These are phyloP conservation scores for Tylopilus cervinicoccineus DNA, from an alignment of 768 basidiomycete genomes.

Conservation along the genomic window DNA sequence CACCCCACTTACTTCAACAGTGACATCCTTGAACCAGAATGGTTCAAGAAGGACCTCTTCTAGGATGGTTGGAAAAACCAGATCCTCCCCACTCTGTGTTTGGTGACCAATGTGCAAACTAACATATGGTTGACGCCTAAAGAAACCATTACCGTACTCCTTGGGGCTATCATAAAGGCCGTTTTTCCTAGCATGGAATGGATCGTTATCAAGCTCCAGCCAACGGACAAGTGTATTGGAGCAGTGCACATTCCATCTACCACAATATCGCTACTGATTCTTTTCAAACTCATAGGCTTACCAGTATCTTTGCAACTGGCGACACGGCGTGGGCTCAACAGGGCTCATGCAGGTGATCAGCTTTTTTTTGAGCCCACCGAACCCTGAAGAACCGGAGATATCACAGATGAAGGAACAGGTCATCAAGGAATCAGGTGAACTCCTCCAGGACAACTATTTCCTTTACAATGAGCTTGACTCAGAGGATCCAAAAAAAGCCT, in stretches of 20 bases:
- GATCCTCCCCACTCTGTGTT: background rate
- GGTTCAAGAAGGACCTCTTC: background rate
- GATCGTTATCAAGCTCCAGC: too few species aligned
- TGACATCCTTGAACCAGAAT: background rate
- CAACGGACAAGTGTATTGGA: background rate
- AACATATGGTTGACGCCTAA: background rate
- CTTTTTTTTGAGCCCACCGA: background rate
- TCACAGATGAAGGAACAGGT: background rate
- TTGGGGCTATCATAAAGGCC: background rate
- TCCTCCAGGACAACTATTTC: background rate
- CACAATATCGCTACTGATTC: background rate
- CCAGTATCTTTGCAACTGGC: background rate
- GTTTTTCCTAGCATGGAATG: background rate
- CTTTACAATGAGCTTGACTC: background rate
- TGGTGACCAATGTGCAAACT: background rate
- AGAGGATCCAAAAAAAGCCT: background rate
- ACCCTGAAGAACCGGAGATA: too few species aligned
- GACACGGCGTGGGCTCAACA: background rate
- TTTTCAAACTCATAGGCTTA: background rate
- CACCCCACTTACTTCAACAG: too few species aligned
- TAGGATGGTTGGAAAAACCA: background rate
- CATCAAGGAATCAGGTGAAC: fast-evolving
- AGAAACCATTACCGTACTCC: background rate
- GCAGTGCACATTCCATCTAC: background rate
- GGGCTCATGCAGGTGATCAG: background rate